Percentiles rank a stretch among this genome's conserved stretches.
Conservation (phyloP, 208 protist genomes). For the Porcisia deanei region DNA sequence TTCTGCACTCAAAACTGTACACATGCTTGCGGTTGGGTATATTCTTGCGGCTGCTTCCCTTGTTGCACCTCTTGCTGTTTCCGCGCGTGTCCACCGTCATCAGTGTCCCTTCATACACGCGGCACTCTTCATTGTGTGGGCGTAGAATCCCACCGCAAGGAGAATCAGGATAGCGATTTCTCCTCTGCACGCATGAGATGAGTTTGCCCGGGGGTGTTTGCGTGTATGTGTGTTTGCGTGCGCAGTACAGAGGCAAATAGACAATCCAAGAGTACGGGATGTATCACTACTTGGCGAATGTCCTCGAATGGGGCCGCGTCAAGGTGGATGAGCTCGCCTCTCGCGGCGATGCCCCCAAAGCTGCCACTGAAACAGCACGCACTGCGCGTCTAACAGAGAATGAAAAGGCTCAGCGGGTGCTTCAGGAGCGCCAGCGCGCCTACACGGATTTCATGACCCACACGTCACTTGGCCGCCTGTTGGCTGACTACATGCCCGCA, state of each 20-base stretch:
- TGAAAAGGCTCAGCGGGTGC: slow-evolving; percentile 9
- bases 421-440: slow-evolving; percentile 11
- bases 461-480: slow-evolving; percentile 8
- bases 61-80: slow-evolving; percentile 4
- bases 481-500: slow-evolving; percentile 9
- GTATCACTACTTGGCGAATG: slow-evolving; percentile 19
- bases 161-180: no score
- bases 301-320: not conserved
- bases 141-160: not conserved
- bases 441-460: slow-evolving; percentile 17
- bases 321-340: not conserved
- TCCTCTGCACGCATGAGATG: not conserved
- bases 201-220: not conserved
- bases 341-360: not conserved
- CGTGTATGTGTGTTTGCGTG: not conserved
- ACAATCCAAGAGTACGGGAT: slow-evolving; percentile 6
- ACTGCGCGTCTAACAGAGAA: slow-evolving; percentile 10
- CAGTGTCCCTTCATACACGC: not conserved
- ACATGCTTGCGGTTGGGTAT: not conserved
- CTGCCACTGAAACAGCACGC: slow-evolving; percentile 1
- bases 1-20: not conserved
- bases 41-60: not conserved
- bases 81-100: not conserved
- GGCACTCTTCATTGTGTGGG: not conserved
- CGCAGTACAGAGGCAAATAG: not conserved